Conservation (phyloP, 2,329 filamentous ascomycete genomes). For the Xylaria sp. region DNA sequence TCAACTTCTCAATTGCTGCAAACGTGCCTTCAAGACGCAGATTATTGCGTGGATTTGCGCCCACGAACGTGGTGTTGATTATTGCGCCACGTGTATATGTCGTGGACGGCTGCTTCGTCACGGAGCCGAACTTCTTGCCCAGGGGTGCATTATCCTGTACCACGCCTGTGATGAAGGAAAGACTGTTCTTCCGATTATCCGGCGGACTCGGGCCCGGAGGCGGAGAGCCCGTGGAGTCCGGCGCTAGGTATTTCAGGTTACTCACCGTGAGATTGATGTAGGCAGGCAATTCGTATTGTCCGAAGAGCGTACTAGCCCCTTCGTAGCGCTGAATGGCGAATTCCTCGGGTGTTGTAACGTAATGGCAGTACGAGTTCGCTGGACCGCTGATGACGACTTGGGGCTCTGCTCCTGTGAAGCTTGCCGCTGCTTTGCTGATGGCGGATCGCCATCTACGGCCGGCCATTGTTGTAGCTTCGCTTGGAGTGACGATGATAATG, state of each 20-base stretch:
- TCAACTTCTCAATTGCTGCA: slow-evolving; percentile 64
- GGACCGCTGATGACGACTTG: slow-evolving; percentile 78
- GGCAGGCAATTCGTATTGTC: slow-evolving; percentile 73
- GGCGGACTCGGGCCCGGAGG: slow-evolving; percentile 62
- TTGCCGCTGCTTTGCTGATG: slow-evolving; percentile 46
- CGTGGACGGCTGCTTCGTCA: slow-evolving; percentile 49
- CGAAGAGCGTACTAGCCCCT: slow-evolving; percentile 87
- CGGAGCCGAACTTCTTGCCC: slow-evolving; percentile 65
- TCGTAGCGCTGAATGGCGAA: slow-evolving; percentile 86
- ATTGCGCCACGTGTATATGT: slow-evolving; percentile 56
- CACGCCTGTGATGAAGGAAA: slow-evolving; percentile 76
- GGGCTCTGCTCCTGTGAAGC: slow-evolving; percentile 46
- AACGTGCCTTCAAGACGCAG: slow-evolving; percentile 73
- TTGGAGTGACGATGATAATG: slow-evolving; percentile 77
- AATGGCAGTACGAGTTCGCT: slow-evolving; percentile 83
- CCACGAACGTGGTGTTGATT: slow-evolving; percentile 68
- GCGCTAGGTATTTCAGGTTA: slow-evolving; percentile 61
- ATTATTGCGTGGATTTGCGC: slow-evolving; percentile 86
- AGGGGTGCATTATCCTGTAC: slow-evolving; percentile 64
- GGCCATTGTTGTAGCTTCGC: slow-evolving; percentile 88
- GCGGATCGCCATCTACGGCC: slow-evolving; percentile 79
- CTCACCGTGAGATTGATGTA: slow-evolving; percentile 82
- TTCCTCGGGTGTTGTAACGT: slow-evolving; percentile 73
- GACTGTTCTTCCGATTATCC: slow-evolving; percentile 68
- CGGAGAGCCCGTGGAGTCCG: slow-evolving; percentile 39